These are phyloP conservation scores for Beta macrorhiza DNA, from an alignment of 179 eudicot species.

Conservation along the genomic window DNA sequence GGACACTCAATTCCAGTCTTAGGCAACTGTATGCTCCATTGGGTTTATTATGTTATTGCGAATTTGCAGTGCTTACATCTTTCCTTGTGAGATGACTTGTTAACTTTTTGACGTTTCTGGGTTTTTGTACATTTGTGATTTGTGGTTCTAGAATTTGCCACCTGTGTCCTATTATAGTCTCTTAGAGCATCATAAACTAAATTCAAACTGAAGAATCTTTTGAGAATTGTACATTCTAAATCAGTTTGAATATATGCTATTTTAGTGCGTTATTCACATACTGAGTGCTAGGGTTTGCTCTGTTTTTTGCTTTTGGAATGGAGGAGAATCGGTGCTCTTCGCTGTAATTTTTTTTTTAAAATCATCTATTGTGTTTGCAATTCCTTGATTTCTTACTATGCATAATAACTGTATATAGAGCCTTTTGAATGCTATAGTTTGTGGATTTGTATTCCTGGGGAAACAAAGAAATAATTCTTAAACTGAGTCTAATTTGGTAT, in stretches of 20 bases:
- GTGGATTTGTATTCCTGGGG: neutral
- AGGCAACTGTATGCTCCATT: neutral
- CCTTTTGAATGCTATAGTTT: neutral
- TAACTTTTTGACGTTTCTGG: neutral
- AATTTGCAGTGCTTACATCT: neutral
- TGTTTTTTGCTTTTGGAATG: neutral
- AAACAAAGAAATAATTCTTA: neutral
- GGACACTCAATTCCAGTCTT: neutral
- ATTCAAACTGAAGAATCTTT: neutral
- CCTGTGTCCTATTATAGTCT: neutral
- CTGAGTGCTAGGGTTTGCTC: neutral
- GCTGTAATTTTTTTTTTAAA: neutral
- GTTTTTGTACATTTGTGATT: neutral
- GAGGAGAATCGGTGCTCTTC: neutral
- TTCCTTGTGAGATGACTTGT: constrained; percentile 3
- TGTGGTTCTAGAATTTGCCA: neutral
- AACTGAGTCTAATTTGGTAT: constrained; percentile 10
- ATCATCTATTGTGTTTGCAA: neutral
- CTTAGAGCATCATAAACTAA: neutral
- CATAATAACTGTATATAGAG: neutral
- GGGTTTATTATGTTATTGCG: neutral
- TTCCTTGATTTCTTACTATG: neutral
- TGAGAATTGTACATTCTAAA: constrained; percentile 3
- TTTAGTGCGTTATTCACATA: neutral
- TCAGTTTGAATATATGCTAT: neutral